Evolutionary conservation across 441 rosid genomes (phyloP).

Genomic region (Mallotus japonicus): DNA sequence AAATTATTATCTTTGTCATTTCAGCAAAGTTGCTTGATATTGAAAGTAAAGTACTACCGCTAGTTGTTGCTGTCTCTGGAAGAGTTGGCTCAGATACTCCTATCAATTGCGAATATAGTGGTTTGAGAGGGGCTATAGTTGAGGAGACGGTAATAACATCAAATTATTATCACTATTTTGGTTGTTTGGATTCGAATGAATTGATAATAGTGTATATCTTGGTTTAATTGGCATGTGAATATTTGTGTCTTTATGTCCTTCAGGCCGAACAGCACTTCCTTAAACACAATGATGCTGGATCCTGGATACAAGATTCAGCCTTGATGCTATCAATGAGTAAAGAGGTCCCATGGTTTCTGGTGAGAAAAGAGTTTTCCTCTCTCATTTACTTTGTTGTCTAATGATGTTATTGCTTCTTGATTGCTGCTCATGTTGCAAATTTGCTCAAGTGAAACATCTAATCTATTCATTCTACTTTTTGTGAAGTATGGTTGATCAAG

Average conservation of each 20-base stretch:
- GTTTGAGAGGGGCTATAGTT: conserved; percentile 82
- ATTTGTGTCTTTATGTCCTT: conserved; percentile 19
- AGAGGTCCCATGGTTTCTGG: conserved; percentile 97
- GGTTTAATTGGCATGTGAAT: conserved; percentile 14
- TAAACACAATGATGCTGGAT: conserved; percentile 94
- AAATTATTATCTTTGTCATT: conserved; percentile 20
- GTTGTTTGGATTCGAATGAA: neutral
- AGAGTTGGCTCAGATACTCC: conserved; percentile 93
- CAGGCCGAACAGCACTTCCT: conserved; percentile 93
- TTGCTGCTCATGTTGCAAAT: neutral
- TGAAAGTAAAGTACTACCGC: conserved; percentile 71
- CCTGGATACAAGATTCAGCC: conserved; percentile 98
- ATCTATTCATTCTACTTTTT: neutral
- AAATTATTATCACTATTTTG: conserved; percentile 8
- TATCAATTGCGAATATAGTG: conserved; percentile 71
- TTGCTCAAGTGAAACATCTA: neutral
- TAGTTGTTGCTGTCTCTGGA: conserved; percentile 81
- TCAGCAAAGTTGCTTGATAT: conserved; percentile 75
- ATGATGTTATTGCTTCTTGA: conserved; percentile 1
- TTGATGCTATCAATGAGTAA: conserved; percentile 85
- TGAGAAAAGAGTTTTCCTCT: conserved; percentile 32
- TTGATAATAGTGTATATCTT: neutral
- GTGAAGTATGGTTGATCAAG: conserved; percentile 15
- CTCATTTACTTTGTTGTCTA: neutral
- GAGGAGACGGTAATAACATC: conserved; percentile 73